Evolutionary conservation across 1,284 basidiomycete species (phyloP), one percentile per base, ranked within the genome.

Genomic region (Ceratobasidium sp.): DNA sequence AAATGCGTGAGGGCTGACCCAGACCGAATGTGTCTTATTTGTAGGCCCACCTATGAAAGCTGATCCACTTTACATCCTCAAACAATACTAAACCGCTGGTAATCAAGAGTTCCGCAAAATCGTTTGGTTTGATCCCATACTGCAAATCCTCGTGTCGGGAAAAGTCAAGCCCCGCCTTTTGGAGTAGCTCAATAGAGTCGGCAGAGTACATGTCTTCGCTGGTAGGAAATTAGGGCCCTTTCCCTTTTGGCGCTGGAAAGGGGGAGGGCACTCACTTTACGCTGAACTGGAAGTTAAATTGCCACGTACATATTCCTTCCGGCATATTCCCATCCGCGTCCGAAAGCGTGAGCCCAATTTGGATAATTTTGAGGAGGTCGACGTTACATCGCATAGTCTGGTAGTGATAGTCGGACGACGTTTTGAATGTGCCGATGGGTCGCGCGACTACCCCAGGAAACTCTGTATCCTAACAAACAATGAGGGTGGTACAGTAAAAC

Each of bases 351-450:
- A 99, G 86, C 8, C 96, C 96, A 73, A 99, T 88, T 83, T 99
- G 96, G 72, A 99, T 98, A 81, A 98, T 94, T 83, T 95, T 95
- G 77, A 99, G 86, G 71, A 99, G 85, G 85, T 99, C 96, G 78
- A 99, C 97, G 81, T 99, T 99, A 83, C 94, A 96, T 75, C 96
- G 89, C 90, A 99, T 95, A 4, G 97, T 99, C 82, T 99, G 96
- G 82, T 98, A 99, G 82, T 99, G 96, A 79, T 98, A 98, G 82
- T 99, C 96, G 18, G 95, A 95, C 12, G 94, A 95, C 0, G 95
- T 96, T 81, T 95, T 95, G 85, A 98, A 99, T 46, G 89, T 86
- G 14, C 96, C 96, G 79, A 99, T 98, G 14, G 97, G 96, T 21
- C 97, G 87, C 9, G 96, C 97, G 51, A 99, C 96, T 61, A 98